Percentiles rank a stretch among this genome's conserved stretches.
phyloP scores from a whole-genome alignment of 768 basidiomycete genomes.

The Holtermanniella nyarrowii region DNA sequence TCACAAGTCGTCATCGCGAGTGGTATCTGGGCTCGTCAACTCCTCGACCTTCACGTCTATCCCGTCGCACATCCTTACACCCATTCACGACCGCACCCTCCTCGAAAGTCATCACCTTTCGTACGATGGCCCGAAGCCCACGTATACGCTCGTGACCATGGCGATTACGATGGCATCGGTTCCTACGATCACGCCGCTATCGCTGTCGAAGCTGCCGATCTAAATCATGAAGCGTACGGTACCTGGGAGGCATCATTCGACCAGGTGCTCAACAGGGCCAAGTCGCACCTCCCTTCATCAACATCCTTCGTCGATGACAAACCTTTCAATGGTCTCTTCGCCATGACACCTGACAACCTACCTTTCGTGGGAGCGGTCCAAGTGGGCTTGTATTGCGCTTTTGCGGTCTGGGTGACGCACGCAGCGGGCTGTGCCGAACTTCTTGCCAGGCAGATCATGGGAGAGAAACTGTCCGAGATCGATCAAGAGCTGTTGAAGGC shows the following conservation, averaged over 20 bases:
- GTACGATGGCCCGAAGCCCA: slow-evolving; percentile 9
- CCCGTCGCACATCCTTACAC: slow-evolving; percentile 13
- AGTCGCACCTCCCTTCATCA: slow-evolving; percentile 1
- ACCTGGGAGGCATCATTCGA: slow-evolving; percentile 9
- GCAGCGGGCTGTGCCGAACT: slow-evolving; percentile 9
- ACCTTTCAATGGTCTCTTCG: slow-evolving; percentile 10
- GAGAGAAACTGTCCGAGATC: neutral
- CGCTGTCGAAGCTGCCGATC: slow-evolving; percentile 1
- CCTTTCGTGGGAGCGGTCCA: slow-evolving; percentile 7
- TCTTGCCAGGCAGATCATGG: slow-evolving; percentile 3
- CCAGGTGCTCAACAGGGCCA: slow-evolving; percentile 1
- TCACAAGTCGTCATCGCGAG: slow-evolving; percentile 3
- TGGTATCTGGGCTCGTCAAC: slow-evolving; percentile 11
- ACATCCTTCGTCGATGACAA: slow-evolving; percentile 1
- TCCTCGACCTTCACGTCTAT: slow-evolving; percentile 4
- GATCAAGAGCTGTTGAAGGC: slow-evolving; percentile 5
- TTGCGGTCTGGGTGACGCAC: slow-evolving; percentile 12
- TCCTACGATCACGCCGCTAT: slow-evolving; percentile 10
- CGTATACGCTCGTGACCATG: slow-evolving; percentile 13
- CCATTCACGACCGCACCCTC: slow-evolving; percentile 3
- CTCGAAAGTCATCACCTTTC: slow-evolving; percentile 4
- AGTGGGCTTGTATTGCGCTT: slow-evolving; percentile 5
- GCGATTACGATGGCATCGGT: slow-evolving; percentile 4
- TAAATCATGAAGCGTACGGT: slow-evolving; percentile 6
- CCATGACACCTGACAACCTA: slow-evolving; percentile 8